A percentile compares a stretch with the other conserved stretches of the same genome.
Evolutionary conservation across 2,329 filamentous ascomycete genomes (phyloP).

Genomic region (Diaporthe longicolla): DNA sequence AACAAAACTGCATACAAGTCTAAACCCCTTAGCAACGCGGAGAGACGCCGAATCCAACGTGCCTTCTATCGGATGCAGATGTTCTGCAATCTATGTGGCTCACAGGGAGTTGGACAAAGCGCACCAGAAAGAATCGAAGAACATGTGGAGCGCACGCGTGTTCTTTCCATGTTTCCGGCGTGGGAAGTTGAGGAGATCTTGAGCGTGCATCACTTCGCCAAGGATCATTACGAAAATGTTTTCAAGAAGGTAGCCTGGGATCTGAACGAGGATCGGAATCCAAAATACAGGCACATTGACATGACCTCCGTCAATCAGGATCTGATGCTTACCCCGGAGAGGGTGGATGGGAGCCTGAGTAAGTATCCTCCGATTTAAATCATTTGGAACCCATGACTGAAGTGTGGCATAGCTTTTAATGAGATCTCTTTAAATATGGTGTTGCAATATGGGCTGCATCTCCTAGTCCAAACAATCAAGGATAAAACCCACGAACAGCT

Average conservation of each 20-base stretch:
- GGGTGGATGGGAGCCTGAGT: background rate
- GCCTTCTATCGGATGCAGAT: constrained; percentile 39
- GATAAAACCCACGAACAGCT: constrained; percentile 14
- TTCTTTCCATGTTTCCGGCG: constrained; percentile 14
- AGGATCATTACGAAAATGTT: background rate
- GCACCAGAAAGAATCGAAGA: background rate
- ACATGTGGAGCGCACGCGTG: background rate
- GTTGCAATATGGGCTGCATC: background rate
- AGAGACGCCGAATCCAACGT: constrained; percentile 39
- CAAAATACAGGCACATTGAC: constrained; percentile 4
- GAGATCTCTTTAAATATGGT: background rate
- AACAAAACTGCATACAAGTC: background rate
- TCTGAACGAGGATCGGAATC: constrained; percentile 7
- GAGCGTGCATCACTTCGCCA: constrained; percentile 14
- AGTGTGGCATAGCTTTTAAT: background rate
- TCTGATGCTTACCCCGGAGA: background rate
- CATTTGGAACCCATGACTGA: background rate
- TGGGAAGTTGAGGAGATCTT: constrained; percentile 31
- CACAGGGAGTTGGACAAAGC: background rate
- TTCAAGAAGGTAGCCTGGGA: constrained; percentile 28
- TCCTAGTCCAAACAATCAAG: constrained; percentile 1
- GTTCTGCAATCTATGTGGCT: constrained; percentile 39
- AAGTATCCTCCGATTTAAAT: background rate
- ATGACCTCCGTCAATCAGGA: background rate
- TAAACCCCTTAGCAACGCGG: constrained; percentile 18